Conservation (phyloP, 1,139 yeast genomes). For the Yarrowia galli region DNA sequence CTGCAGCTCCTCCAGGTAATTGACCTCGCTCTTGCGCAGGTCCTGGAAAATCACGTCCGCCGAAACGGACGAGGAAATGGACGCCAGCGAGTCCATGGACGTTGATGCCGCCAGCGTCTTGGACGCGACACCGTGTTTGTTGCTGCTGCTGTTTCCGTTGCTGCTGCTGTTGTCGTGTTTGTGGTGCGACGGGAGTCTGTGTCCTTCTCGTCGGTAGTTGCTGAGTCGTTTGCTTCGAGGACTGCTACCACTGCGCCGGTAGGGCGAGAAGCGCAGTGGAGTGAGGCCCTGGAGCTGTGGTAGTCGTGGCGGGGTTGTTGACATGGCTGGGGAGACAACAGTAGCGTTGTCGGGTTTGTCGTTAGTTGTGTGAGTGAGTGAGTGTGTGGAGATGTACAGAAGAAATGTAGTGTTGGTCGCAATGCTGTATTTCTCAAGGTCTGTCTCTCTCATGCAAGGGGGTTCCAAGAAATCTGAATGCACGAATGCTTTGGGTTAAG, state of each 20-base stretch:
- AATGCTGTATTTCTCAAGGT: neutral
- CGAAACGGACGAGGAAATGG: constrained; percentile 2
- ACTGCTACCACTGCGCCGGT: constrained; percentile 5
- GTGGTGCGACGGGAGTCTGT: constrained; percentile 2
- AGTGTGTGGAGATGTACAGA: constrained; percentile 3
- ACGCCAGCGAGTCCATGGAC: constrained; percentile 30
- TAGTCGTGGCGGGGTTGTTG: constrained; percentile 34
- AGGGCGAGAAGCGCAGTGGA: constrained; percentile 36
- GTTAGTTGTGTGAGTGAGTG: neutral
- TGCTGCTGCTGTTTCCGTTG: neutral
- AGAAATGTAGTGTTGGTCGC: neutral
- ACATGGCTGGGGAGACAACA: constrained; percentile 1
- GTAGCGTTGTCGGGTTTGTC: neutral
- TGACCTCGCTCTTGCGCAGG: constrained; percentile 16
- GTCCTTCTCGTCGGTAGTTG: constrained; percentile 13
- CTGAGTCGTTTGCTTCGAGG: constrained; percentile 32
- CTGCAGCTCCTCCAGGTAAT: constrained; percentile 30
- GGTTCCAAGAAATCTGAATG: constrained; percentile 21
- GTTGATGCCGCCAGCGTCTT: constrained; percentile 22
- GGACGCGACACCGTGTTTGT: neutral
- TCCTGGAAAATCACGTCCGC: constrained; percentile 17
- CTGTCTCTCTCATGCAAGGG: constrained; percentile 20
- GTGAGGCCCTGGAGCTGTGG: constrained; percentile 38
- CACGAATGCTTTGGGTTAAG: neutral
- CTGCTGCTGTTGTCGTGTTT: too few relatives aligned